Percentiles rank a stretch among this genome's conserved stretches.
These are phyloP conservation scores for Trichophyton verrucosum DNA, from an alignment of 2,329 filamentous ascomycete genomes.

Conservation along the genomic window DNA sequence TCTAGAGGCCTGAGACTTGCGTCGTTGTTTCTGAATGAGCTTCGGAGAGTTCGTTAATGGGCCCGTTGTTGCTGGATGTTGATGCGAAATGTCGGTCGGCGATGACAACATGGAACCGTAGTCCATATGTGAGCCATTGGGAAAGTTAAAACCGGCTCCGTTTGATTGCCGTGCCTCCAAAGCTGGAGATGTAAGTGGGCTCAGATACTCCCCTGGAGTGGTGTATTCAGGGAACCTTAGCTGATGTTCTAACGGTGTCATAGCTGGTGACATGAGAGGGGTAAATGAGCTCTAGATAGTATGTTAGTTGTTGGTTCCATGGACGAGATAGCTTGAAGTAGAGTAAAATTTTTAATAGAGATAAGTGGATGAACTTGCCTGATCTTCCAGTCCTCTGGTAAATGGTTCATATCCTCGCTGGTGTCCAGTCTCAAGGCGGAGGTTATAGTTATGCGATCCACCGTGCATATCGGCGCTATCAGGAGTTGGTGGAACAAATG, in stretches of 20 bases:
- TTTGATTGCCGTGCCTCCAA: constrained; percentile 35
- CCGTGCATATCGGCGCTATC: constrained; percentile 39
- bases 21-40: constrained; percentile 28
- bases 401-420: constrained; percentile 35
- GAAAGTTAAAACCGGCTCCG: constrained; percentile 25
- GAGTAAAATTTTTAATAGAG: background rate
- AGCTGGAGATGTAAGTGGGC: constrained; percentile 39
- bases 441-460: constrained; percentile 29
- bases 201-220: constrained; percentile 39
- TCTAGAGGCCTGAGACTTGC: constrained; percentile 26
- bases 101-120: constrained; percentile 32
- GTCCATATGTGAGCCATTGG: constrained; percentile 26
- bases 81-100: constrained; percentile 27
- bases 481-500: constrained; percentile 36
- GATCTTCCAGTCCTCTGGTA: constrained; percentile 31
- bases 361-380: constrained; percentile 22
- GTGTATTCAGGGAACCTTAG: constrained; percentile 38
- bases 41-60: constrained; percentile 25
- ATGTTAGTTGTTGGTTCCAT: background rate
- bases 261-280: constrained; percentile 38
- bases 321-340: background rate
- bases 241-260: constrained; percentile 38
- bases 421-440: constrained; percentile 28
- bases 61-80: constrained; percentile 19
- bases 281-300: constrained; percentile 35